Evolutionary conservation across 495 filamentous ascomycete species (phyloP), one percentile per base, ranked within the genome.

Genomic region (Aspergillus hancockii): DNA sequence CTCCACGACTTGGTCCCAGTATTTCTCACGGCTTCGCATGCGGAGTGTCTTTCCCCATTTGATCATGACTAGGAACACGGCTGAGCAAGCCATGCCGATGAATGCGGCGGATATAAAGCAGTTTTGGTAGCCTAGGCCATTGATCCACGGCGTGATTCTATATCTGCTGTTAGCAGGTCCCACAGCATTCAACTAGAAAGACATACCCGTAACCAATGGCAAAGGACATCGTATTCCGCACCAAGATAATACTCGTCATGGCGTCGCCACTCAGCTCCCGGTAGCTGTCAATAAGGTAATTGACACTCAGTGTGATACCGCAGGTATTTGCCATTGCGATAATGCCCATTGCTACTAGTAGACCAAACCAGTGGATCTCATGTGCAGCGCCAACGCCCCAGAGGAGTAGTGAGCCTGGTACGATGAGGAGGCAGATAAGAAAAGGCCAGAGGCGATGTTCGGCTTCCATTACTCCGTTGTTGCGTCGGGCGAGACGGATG

Each of bases 321-420:
- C 83, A 75, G 16, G 80, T 81, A 58, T 84, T 87, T 19, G 79
- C 79, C 54, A 83, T 74, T 0, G 83, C 83, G 0, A 87, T 75
- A 16, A 83, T 63, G 52, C 81, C 81, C 83, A 87, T 87, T 0
- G 84, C 85, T 28, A 88, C 79, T 1, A 88, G 71, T 4, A 85
- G 72, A 4, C 85, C 86, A 53, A 87, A 84, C 83, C 84, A 85
- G 52, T 85, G 83, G 4, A 87, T 68, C 8, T 76, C 63, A 49
- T 85, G 81, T 0, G 85, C 85, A 8, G 85, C 84, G 12, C 86
- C 86, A 6, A 89, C 84, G n/a, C 87, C 86, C 85, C 85, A 90
- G 0, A 89, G 78, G 6, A 89, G 75, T 0, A 88, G 67, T 0
- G 83, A 83, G 0, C 69, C 71, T 0, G 86, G 86, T 4, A 87